phyloP scores from a whole-genome alignment of 805 yeast species.

The Starmerella ratchasimensis region DNA sequence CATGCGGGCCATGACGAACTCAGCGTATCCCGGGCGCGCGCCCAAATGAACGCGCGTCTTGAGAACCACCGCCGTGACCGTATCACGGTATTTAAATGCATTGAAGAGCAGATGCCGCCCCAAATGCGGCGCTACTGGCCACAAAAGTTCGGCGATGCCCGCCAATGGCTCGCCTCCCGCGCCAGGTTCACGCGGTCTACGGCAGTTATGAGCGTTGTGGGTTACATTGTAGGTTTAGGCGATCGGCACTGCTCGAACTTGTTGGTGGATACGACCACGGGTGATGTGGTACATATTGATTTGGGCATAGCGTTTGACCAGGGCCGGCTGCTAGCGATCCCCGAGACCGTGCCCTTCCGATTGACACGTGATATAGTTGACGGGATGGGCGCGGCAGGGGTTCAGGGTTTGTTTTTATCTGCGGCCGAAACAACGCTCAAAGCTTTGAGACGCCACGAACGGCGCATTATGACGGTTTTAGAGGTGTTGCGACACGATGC shows the following conservation, averaged over 20 bases:
- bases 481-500: constrained; percentile 90
- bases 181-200: constrained; percentile 58
- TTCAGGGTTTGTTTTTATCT: constrained; percentile 58
- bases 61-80: constrained; percentile 29
- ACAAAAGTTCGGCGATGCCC: constrained; percentile 49
- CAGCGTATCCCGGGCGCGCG: constrained; percentile 37
- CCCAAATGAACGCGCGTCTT: constrained; percentile 22
- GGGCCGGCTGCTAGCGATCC: constrained; percentile 68
- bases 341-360: constrained; percentile 89
- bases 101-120: constrained; percentile 46
- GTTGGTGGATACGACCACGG: constrained; percentile 61
- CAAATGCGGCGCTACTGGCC: constrained; percentile 58
- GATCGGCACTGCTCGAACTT: constrained; percentile 91
- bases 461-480: constrained; percentile 62
- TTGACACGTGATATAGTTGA: constrained; percentile 81
- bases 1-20: constrained; percentile 42
- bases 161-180: constrained; percentile 59
- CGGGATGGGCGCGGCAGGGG: constrained; percentile 83
- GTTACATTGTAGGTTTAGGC: constrained; percentile 80
- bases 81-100: constrained; percentile 30
- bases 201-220: constrained; percentile 76
- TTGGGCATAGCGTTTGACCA: constrained; percentile 94
- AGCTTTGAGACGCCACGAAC: constrained; percentile 50
- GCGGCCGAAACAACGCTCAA: constrained; percentile 61
- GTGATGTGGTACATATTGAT: constrained; percentile 93